Evolutionary conservation across 1,139 yeast genomes (phyloP), one percentile per base, ranked within the genome.

Genomic region (Zygoascus sp.): DNA sequence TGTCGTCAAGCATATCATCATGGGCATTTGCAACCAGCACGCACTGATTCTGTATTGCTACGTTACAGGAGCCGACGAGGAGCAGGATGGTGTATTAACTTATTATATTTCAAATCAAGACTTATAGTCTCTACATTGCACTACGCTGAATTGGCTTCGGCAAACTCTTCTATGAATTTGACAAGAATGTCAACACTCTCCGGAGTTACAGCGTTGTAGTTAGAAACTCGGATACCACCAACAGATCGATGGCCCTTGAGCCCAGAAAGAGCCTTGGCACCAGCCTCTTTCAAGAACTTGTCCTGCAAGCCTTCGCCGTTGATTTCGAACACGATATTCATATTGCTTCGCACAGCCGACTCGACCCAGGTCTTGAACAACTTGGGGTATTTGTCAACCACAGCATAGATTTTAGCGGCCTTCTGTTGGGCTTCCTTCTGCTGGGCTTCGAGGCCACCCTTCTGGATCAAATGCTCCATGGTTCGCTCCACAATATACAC

Each of bases 221-320:
- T 73, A 11, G 97, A 89, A 17, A 95, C 92, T 67, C 98, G 83
- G 70, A 90, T 84, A 34, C 98, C 98, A 42, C 97, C 97, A 42
- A 92, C 97, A 8, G 96, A 86, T 65, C 98, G 79, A 65, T 92
- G 97, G 22, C 98, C 98, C 69, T 90, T 88, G 59, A 92, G 74
- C 3, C 97, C 97, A 11, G 79, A 70, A 54, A 90, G 72, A 17
- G 70, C 72, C 35, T 63, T 72, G 38, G 69, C 76, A 21, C 77
- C 79, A 2, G 88, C 85, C 45, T 74, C 80, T 52, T 77, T 70
- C 52, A 90, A 62, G 67, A 90, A 90, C 53, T 75, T 70, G 2
- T 75, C 74, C 60, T 89, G 96, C 48, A 79, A 65, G 2, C 78
- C 85, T 8, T 68, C 73, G 32, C 73, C 78, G 37, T 69, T 66